Conservation (phyloP, 176 grass and related monocot genomes). For the Ampelocalamus luodianensis region DNA sequence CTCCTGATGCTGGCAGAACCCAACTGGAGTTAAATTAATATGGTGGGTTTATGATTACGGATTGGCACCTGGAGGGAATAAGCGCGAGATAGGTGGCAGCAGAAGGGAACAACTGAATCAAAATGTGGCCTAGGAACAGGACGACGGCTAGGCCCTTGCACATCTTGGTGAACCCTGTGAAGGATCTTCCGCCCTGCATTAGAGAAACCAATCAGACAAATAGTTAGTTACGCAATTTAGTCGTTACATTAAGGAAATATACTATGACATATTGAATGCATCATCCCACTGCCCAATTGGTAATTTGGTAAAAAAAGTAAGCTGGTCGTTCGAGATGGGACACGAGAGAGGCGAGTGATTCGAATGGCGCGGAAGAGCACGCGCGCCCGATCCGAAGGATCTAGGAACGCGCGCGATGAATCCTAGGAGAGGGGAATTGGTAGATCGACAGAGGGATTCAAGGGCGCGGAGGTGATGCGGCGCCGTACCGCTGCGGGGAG, state of each 20-base stretch:
- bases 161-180: slow-evolving; percentile 76
- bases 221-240: neutral
- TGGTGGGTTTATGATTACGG: neutral
- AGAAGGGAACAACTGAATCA: slow-evolving; percentile 71
- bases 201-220: neutral
- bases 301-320: neutral
- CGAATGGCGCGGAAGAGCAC: neutral
- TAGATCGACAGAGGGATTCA: neutral
- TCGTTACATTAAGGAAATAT: neutral
- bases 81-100: slow-evolving; percentile 64
- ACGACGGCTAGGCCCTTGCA: slow-evolving; percentile 84
- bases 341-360: neutral
- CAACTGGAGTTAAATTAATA: neutral
- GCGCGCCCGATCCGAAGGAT: neutral
- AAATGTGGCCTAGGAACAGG: slow-evolving; percentile 64
- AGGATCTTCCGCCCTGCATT: slow-evolving; percentile 65
- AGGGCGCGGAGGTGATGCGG: neutral
- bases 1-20: neutral
- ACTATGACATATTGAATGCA: neutral
- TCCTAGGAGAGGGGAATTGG: neutral
- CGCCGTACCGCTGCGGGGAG: slow-evolving; percentile 28
- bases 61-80: slow-evolving; percentile 78
- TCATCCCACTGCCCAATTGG: neutral
- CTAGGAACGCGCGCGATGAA: neutral
- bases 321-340: neutral